Percentiles rank a stretch among this genome's conserved stretches.
These are phyloP conservation scores for Salix udensis DNA, from an alignment of 345 rosid species.

Conservation along the genomic window DNA sequence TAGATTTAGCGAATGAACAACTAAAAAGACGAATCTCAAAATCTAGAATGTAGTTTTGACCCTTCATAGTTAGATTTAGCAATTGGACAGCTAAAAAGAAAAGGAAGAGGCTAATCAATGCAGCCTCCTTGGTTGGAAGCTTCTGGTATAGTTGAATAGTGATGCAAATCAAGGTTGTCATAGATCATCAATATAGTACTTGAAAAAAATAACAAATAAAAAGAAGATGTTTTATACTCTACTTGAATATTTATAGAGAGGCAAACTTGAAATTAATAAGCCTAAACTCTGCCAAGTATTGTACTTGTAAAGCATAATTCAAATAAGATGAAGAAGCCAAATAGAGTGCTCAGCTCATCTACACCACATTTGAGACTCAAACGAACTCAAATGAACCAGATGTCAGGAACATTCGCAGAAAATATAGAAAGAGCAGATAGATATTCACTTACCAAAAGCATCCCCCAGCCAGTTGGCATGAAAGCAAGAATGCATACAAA, in stretches of 20 bases:
- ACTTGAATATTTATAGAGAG: no score
- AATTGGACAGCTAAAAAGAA: neutral
- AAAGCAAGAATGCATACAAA: constrained; percentile 91
- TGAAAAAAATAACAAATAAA: no score
- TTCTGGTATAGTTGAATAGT: no score
- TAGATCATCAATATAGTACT: no score
- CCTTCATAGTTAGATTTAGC: no score
- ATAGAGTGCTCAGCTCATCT: neutral
- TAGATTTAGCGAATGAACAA: neutral
- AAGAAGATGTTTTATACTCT: no score
- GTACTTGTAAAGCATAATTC: neutral
- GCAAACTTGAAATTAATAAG: no score
- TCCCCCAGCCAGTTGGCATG: constrained; percentile 99
- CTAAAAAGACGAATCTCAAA: no score
- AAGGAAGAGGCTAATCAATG: neutral
- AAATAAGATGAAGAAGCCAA: no score
- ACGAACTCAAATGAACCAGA: neutral
- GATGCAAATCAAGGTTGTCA: neutral
- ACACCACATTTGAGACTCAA: neutral
- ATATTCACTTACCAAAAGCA: constrained; percentile 70
- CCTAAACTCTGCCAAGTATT: neutral
- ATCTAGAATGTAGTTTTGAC: neutral
- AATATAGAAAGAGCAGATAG: neutral
- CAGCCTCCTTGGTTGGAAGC: neutral
- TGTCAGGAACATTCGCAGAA: neutral